A percentile compares a stretch with the other conserved stretches of the same genome.
These are phyloP conservation scores for Metschnikowia rubicola DNA, from an alignment of 805 yeast species.

Conservation along the genomic window DNA sequence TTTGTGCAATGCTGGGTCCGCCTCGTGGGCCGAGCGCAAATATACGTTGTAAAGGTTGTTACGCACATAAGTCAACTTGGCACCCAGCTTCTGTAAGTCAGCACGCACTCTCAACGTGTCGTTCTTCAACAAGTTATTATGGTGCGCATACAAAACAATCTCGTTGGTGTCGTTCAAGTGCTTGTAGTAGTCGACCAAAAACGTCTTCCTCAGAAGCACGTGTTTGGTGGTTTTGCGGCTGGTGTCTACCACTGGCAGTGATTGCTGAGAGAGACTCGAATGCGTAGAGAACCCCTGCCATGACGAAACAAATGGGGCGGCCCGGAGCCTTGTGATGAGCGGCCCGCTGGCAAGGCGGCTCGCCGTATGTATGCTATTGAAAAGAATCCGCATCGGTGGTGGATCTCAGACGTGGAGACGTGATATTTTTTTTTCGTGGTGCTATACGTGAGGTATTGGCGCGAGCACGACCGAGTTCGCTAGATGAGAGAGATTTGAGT, in stretches of 20 bases:
- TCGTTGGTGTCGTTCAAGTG: slow-evolving; percentile 63
- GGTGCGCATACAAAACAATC: slow-evolving; percentile 76
- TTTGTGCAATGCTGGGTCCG: slow-evolving; percentile 68
- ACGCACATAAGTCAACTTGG: slow-evolving; percentile 63
- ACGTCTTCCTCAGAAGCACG: slow-evolving; percentile 76
- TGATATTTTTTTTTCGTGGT: background rate
- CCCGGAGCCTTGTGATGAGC: background rate
- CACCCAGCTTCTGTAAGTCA: slow-evolving; percentile 65
- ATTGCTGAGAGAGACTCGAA: background rate
- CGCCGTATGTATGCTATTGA: background rate
- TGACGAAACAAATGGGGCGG: background rate
- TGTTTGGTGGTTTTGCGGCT: slow-evolving; percentile 56
- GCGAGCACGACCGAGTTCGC: slow-evolving; percentile 6
- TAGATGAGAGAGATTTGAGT: background rate
- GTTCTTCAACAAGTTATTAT: slow-evolving; percentile 67
- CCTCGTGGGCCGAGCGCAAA: slow-evolving; percentile 62
- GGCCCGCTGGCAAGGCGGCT: slow-evolving; percentile 1
- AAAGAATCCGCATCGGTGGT: slow-evolving; percentile 1
- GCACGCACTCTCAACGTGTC: slow-evolving; percentile 66
- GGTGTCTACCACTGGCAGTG: background rate
- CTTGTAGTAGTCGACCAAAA: slow-evolving; percentile 75
- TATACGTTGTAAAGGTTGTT: slow-evolving; percentile 71
- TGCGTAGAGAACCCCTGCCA: slow-evolving; percentile 4
- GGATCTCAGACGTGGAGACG: background rate
- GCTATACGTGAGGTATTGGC: slow-evolving; percentile 2